A percentile compares a stretch with the other conserved stretches of the same genome.
phyloP scores from a whole-genome alignment of 176 grass and related monocot species.

The Hsuehochloa calcarea region DNA sequence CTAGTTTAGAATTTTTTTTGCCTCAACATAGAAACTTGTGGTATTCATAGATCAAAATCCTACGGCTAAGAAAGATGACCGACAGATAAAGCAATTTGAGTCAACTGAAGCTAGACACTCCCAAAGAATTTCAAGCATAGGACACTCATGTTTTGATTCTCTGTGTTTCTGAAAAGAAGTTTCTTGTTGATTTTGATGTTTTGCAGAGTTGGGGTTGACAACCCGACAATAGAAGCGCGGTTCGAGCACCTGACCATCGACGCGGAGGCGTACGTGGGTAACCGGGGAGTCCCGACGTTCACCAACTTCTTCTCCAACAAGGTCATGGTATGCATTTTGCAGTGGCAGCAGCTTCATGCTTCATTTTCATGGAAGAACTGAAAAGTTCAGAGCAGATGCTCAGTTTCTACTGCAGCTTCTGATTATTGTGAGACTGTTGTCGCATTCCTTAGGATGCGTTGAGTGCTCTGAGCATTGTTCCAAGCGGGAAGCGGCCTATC shows the following conservation, averaged over 20 bases:
- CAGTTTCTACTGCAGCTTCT: conserved; percentile 17
- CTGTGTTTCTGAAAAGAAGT: not conserved
- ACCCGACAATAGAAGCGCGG: conserved; percentile 86
- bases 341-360: not conserved
- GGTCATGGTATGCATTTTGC: conserved; percentile 51
- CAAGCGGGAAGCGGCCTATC: conserved; percentile 66
- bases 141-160: not conserved
- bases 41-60: too few species aligned
- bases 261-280: conserved; percentile 86
- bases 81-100: too few species aligned
- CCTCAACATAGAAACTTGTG: too few species aligned
- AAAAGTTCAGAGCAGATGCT: not conserved
- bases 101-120: too few species aligned
- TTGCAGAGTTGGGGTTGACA: conserved; percentile 82
- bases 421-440: conserved; percentile 1
- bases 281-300: conserved; percentile 71
- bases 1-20: too few species aligned
- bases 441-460: conserved; percentile 48
- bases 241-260: conserved; percentile 80
- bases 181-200: not conserved
- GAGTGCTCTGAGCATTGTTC: conserved; percentile 61
- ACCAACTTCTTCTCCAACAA: conserved; percentile 95
- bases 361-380: not conserved
- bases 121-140: not conserved
- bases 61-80: too few species aligned